Base-by-base conservation (phyloP, 2,329 filamentous ascomycete genomes). In the Endocalyx cinctus region DNA sequence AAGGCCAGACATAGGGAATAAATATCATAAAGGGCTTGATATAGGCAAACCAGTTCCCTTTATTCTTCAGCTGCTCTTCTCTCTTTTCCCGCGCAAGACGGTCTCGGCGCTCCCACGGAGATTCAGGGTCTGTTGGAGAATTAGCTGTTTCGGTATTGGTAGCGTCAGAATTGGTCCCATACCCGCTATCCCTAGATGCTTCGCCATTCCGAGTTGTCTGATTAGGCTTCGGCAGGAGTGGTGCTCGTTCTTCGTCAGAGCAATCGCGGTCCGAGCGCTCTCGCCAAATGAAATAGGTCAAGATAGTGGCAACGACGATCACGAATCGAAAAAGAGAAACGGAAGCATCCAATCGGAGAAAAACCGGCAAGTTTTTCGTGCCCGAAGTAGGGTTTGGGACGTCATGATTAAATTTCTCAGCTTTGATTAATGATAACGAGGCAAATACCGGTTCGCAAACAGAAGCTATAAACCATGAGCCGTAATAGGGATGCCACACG, bases 1-100 rank as follows among this genome's bases (percentile, higher is more conserved):
- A 72, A 1, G 88, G 87, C 77, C 84, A 89, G 14, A 94, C 67
- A 51, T 87, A 85, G 0, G 85, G 86, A 17, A 89, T 66, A 54
- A 94, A 82, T 22, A 90, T 76, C 50, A 69, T 67, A 60, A 88
- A 94, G 5, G 81, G 77, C 51, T 83, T 87, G 17, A 81, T 67
- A 50, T 92, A 92, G 27, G 77, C 74, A 45, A 85, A 72, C 84
- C 84, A 90, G 43, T 79, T 86, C 2, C 85, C 85, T 38, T 83
- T 76, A 43, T 83, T 76, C 52, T 82, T 71, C n/a, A 88, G 68
- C 3, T 81, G 75, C 57, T 86, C 82, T 41, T 78, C 66, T 65
- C 76, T 81, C 42, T 61, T 72, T 57, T 71, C 79, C 53, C 64
- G 74, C 30, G 61, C 72, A 52, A 67, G 67, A 25, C 72, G 66